Evolutionary conservation across 2,329 filamentous ascomycete genomes (phyloP).

Genomic region (Microdochium nivale): DNA sequence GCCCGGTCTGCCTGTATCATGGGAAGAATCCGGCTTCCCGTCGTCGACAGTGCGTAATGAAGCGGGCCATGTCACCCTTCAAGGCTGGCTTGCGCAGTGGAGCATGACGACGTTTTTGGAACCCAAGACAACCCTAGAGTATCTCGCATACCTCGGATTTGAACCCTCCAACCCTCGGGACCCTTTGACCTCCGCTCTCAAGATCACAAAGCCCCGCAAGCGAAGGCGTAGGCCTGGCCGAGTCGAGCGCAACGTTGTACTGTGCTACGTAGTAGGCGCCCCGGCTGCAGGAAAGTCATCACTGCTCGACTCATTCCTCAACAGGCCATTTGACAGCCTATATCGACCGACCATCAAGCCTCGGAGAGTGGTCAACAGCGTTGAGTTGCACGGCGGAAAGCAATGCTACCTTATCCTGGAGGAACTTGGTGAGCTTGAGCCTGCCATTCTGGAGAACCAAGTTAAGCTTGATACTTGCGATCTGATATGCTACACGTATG

Average conservation of each 20-base stretch:
- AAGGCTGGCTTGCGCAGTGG: conserved; percentile 98
- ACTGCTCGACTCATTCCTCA: conserved; percentile 83
- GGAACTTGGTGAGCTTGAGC: conserved; percentile 91
- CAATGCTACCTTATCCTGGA: conserved; percentile 95
- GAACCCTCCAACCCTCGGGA: conserved; percentile 71
- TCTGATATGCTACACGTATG: conserved; percentile 89
- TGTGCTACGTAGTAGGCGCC: conserved; percentile 86
- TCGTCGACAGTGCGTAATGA: conserved; percentile 93
- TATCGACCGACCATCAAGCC: conserved; percentile 95
- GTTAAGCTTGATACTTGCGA: conserved; percentile 88
- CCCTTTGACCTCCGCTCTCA: conserved; percentile 74
- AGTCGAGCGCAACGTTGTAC: conserved; percentile 88
- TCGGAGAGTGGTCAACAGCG: conserved; percentile 87
- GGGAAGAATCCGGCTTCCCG: conserved; percentile 83
- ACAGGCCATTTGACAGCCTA: conserved; percentile 71
- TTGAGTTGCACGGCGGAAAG: conserved; percentile 90
- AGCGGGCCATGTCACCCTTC: conserved; percentile 86
- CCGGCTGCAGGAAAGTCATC: conserved; percentile 84
- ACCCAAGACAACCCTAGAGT: conserved; percentile 89
- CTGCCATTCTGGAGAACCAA: conserved; percentile 86
- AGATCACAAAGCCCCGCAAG: conserved; percentile 88
- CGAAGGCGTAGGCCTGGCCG: conserved; percentile 71
- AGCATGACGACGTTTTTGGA: conserved; percentile 99
- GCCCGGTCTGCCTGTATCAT: conserved; percentile 77
- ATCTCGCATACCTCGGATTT: conserved; percentile 92